Conservation (phyloP, 345 rosid genomes). For the Eucalyptus dawsonii region DNA sequence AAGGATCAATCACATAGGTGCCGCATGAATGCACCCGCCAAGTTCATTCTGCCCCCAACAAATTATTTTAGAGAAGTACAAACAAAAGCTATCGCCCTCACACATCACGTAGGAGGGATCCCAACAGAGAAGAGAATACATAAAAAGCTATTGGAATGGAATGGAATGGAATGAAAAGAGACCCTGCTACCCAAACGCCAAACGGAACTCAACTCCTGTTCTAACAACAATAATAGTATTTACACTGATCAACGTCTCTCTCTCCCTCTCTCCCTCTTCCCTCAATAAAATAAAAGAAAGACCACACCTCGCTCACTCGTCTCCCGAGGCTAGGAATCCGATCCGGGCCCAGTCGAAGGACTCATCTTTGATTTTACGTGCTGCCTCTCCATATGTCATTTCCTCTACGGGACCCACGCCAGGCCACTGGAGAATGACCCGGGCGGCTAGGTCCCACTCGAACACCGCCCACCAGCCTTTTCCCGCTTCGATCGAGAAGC, state of each 20-base stretch:
- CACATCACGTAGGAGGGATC: too few species aligned
- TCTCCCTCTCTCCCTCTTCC: neutral
- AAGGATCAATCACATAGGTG: too few species aligned
- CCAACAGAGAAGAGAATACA: too few species aligned
- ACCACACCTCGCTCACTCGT: fast-evolving
- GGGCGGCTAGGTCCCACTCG: neutral
- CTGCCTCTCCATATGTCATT: neutral
- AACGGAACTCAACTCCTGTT: too few species aligned
- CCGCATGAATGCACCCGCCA: too few species aligned
- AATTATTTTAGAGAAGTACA: too few species aligned
- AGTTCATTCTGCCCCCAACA: too few species aligned
- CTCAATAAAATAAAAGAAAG: too few species aligned
- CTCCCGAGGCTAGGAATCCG: fast-evolving
- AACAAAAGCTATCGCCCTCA: too few species aligned
- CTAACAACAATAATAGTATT: too few species aligned
- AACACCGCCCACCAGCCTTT: fast-evolving
- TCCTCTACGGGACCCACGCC: fast-evolving
- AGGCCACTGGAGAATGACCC: fast-evolving
- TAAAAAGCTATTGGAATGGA: neutral
- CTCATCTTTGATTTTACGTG: neutral
- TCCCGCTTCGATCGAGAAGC: fast-evolving
- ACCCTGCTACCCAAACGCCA: fast-evolving
- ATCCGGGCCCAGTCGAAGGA: fast-evolving
- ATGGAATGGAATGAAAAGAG: too few species aligned
- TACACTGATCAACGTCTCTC: neutral